These are phyloP conservation scores for Pythium plurisporium DNA, from an alignment of 352 stramenopile species.

Conservation along the genomic window DNA sequence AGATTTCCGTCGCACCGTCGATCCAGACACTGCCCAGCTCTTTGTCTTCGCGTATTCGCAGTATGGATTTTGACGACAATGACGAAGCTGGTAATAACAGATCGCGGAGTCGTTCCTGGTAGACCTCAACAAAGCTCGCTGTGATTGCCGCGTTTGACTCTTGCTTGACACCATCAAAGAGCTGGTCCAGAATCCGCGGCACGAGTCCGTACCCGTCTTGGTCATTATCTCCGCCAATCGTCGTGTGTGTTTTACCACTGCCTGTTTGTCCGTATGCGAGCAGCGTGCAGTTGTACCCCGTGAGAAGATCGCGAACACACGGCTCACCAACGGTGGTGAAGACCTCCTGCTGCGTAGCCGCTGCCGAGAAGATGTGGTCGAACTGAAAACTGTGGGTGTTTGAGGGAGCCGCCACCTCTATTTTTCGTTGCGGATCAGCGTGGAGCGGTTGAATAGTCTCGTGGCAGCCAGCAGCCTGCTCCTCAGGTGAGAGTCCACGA, in stretches of 20 bases:
- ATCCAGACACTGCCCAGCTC: slow-evolving; percentile 30
- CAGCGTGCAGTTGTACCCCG: slow-evolving; percentile 68
- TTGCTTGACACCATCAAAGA: slow-evolving; percentile 29
- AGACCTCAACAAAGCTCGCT: slow-evolving; percentile 65
- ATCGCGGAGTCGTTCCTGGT: slow-evolving; percentile 61
- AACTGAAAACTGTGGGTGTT: slow-evolving; percentile 27
- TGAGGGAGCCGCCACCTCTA: slow-evolving; percentile 4
- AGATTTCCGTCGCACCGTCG: slow-evolving; percentile 46
- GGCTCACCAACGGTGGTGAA: slow-evolving; percentile 43
- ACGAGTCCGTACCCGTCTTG: slow-evolving; percentile 29
- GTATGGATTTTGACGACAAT: background rate
- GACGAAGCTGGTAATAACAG: slow-evolving; percentile 26
- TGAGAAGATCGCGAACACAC: slow-evolving; percentile 47
- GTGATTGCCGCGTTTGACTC: slow-evolving; percentile 28
- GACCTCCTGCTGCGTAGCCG: slow-evolving; percentile 35
- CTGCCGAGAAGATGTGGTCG: slow-evolving; percentile 38
- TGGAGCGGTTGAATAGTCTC: background rate
- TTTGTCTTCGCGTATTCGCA: slow-evolving; percentile 48
- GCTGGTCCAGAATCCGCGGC: slow-evolving; percentile 32
- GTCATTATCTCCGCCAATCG: slow-evolving; percentile 20
- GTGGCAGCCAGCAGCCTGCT: slow-evolving; percentile 3
- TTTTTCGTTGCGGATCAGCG: background rate
- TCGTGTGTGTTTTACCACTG: slow-evolving; percentile 68
- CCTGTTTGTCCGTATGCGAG: slow-evolving; percentile 69
- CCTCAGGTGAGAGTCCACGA: slow-evolving; percentile 10